Evolutionary conservation across 2,329 filamentous ascomycete genomes (phyloP).

Genomic region (Hypomyces rosellus): DNA sequence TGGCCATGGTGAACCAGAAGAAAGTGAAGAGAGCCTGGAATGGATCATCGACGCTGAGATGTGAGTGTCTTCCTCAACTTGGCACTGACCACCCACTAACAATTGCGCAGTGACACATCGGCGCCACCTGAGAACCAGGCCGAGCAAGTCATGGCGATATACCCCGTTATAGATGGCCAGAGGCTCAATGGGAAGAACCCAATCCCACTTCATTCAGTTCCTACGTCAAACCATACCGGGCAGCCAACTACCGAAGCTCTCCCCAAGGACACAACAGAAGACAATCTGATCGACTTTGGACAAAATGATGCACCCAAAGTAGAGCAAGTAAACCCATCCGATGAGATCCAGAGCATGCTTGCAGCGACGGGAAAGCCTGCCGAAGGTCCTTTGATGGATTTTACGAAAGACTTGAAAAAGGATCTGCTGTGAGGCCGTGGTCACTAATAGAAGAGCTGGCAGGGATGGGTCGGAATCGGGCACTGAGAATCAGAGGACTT

Average conservation of each 20-base stretch:
- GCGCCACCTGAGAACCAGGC: conserved; percentile 61
- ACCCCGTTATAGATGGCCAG: conserved; percentile 78
- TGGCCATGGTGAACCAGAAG: conserved; percentile 63
- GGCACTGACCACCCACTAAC: conserved; percentile 10
- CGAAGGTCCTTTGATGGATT: conserved; percentile 49
- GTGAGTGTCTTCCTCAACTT: conserved; percentile 41
- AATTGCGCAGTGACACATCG: conserved; percentile 21
- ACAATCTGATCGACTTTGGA: conserved; percentile 53
- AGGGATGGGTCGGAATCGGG: too few species aligned
- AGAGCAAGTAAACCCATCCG: conserved; percentile 9
- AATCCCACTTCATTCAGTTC: conserved; percentile 41
- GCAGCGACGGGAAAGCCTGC: conserved; percentile 41
- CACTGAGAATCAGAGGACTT: neutral
- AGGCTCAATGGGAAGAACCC: conserved; percentile 47
- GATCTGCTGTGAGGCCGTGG: conserved; percentile 31
- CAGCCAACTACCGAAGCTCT: conserved; percentile 2
- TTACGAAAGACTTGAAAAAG: conserved; percentile 48
- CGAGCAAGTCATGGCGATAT: conserved; percentile 80
- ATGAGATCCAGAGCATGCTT: conserved; percentile 40
- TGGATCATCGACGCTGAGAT: conserved; percentile 89
- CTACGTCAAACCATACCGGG: conserved; percentile 8
- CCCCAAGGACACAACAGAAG: conserved; percentile 15
- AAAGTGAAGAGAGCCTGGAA: conserved; percentile 83
- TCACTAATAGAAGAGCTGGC: neutral
- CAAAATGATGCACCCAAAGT: conserved; percentile 21